Evolutionary conservation across 2,329 filamentous ascomycete genomes (phyloP), one percentile per base, ranked within the genome.

Genomic region (Scopulariopsis brevicaulis): DNA sequence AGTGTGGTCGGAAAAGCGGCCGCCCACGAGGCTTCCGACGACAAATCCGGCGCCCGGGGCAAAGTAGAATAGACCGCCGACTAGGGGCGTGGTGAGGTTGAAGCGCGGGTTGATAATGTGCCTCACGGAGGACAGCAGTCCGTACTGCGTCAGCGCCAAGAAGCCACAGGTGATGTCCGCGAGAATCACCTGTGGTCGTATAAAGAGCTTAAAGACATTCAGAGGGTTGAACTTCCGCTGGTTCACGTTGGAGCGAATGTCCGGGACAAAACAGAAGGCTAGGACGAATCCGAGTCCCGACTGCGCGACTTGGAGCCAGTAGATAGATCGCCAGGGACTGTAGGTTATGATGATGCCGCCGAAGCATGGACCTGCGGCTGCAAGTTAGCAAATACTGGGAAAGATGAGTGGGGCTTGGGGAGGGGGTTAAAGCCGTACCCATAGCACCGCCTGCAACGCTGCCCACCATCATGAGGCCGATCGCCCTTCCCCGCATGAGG

Each of bases 331-430:
- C 89, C 89, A 93, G 2, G 77, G 80, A 7, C 78, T 76, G 69
- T 83, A 90, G 0, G 87, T 91, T 18, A 91, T 86, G 55, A 93
- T 89, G 52, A 90, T 83, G 25, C 87, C 89, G 58, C 88, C 83
- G 11, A 91, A 74, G 64, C 90, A 87, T 0, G 83, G 81, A 0
- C 87, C 86, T 50, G n/a, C 18, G 20, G 11, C 8, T 24, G n/a
- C 46, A 24, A 1, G 46, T 50, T 24, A 50, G 46, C 11, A 50
- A 50, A 3, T 3, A 6, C 12, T 4, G n/a, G 24, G 46, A 24
- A 5, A 3, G 12, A 20, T 2, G 8, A 11, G 12, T 20, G 22
- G 20, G 22, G 46, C 46, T 22, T 22, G 20, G 34, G 34, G 34
- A 7, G 7, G 7, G 34, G 34, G 14, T 7, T 14, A 37, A 37